Conservation (phyloP, 1,284 basidiomycete genomes). For the Earliella scabrosa region DNA sequence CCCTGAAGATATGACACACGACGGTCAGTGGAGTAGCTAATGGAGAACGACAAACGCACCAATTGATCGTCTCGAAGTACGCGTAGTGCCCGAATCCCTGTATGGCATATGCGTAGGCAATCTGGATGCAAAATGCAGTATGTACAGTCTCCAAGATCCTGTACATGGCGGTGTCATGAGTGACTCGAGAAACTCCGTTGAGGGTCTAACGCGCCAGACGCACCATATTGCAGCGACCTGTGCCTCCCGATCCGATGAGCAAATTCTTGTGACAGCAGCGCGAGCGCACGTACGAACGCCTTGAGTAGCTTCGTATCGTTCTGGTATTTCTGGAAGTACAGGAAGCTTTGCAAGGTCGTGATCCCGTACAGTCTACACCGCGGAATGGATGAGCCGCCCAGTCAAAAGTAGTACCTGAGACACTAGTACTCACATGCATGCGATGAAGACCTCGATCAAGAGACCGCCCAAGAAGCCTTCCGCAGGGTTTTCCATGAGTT, state of each 20-base stretch:
- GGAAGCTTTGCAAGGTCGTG: conserved; percentile 25
- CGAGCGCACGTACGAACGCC: conserved; percentile 10
- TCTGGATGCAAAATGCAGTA: conserved; percentile 24
- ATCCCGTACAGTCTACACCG: conserved; percentile 22
- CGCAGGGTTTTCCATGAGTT: neutral
- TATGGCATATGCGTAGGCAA: conserved; percentile 22
- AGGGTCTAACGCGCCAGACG: too few relatives aligned
- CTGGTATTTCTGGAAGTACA: conserved; percentile 27
- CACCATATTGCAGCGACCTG: conserved; percentile 24
- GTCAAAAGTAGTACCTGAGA: neutral
- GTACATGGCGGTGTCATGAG: neutral
- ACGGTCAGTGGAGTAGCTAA: too few relatives aligned
- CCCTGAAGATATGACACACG: too few relatives aligned
- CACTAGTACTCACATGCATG: conserved; percentile 33
- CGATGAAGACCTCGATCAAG: conserved; percentile 38
- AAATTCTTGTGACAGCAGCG: neutral
- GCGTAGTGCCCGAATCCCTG: conserved; percentile 10
- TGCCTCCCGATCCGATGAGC: neutral
- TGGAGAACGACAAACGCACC: conserved; percentile 4
- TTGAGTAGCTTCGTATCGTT: conserved; percentile 16
- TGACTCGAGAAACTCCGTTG: neutral
- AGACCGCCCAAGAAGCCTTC: conserved; percentile 18
- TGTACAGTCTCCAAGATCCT: conserved; percentile 25
- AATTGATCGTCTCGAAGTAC: conserved; percentile 15
- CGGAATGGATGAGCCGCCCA: too few relatives aligned